Evolutionary conservation across 257 asterid genomes (phyloP), one percentile per base, ranked within the genome.

Genomic region (Phtheirospermum japonicum): DNA sequence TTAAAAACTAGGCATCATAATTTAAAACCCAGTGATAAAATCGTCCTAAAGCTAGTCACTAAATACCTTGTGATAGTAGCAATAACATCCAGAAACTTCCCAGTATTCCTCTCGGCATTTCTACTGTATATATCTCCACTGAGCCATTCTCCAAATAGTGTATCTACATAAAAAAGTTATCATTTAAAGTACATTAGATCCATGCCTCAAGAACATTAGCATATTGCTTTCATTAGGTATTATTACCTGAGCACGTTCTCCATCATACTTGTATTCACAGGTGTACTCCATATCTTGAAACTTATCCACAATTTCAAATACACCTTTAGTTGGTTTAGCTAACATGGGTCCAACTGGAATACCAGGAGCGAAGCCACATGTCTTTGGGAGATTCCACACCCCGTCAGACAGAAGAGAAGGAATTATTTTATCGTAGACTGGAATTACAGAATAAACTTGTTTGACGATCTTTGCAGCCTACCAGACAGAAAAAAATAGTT

Each of bases 51-150:
- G 63, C 12, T 66, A 59, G 51, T 59, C 32, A 7, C 36, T 57
- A 52, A 70, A 63, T 83, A 93, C 99, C 97, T 93, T 54, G 84
- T 63, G 66, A 93, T 46, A 67, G 85, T 80, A 60, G 81, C 84
- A 56, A 85, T 87, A 61, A 89, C 96, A 71, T 93, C 97, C 18
- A 95, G 99, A 79, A 83, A 93, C 70, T 93, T 93, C 73, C 92
- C 97, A 49, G 99, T 89, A 75, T 85, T 89, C 67, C 94, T 66
- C 71, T 93, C 99, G 5, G 96, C 94, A 70, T 87, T 93, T 74
- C 99, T 82, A 88, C 99, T 87, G 79, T 89, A 93, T n/a, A n/a
- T 78, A 93, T 89, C 86, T 89, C 99, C 65, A 85, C 95, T 31
- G 87, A 71, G 63, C 96, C 97, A 74, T 85, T 57, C 74, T 82